These are phyloP conservation scores for Kwoniella mangroviensis DNA, from an alignment of 768 basidiomycete species.

Conservation along the genomic window DNA sequence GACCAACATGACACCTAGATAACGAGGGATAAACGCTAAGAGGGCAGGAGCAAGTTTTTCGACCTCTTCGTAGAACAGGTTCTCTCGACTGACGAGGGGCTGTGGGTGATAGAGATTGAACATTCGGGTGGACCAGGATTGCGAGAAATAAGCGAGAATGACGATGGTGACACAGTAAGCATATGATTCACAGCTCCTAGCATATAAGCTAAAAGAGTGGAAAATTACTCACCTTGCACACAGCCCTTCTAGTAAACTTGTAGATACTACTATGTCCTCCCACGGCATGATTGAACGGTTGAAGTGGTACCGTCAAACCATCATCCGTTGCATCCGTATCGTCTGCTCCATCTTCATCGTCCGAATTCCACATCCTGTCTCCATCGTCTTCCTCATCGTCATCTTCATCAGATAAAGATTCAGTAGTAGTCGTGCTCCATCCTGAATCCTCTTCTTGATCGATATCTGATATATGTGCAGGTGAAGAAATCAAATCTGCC, in stretches of 20 bases:
- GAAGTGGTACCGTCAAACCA: slow-evolving; percentile 74
- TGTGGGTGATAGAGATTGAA: slow-evolving; percentile 56
- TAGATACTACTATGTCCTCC: slow-evolving; percentile 97
- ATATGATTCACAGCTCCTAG: too few relatives aligned
- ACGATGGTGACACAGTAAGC: too few relatives aligned
- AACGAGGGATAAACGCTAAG: slow-evolving; percentile 93
- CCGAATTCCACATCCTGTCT: slow-evolving; percentile 7
- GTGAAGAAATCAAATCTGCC: background rate
- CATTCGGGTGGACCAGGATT: background rate
- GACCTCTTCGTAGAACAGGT: slow-evolving; percentile 95
- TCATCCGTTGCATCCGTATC: slow-evolving; percentile 44
- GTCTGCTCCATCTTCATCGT: slow-evolving; percentile 8
- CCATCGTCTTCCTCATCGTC: slow-evolving; percentile 21
- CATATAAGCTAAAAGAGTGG: background rate
- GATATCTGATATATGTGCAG: background rate
- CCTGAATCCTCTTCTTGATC: slow-evolving; percentile 28
- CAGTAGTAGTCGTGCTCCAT: slow-evolving; percentile 32
- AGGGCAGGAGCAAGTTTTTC: slow-evolving; percentile 91
- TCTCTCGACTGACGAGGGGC: slow-evolving; percentile 96
- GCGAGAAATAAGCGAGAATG: background rate
- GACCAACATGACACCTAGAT: slow-evolving; percentile 97
- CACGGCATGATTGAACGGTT: slow-evolving; percentile 96
- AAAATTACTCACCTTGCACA: slow-evolving; percentile 82
- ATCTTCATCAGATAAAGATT: slow-evolving; percentile 14
- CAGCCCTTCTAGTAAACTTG: slow-evolving; percentile 94